Evolutionary conservation across 306 rosid species (phyloP).

Genomic region (Psophocarpus tetragonolobus): DNA sequence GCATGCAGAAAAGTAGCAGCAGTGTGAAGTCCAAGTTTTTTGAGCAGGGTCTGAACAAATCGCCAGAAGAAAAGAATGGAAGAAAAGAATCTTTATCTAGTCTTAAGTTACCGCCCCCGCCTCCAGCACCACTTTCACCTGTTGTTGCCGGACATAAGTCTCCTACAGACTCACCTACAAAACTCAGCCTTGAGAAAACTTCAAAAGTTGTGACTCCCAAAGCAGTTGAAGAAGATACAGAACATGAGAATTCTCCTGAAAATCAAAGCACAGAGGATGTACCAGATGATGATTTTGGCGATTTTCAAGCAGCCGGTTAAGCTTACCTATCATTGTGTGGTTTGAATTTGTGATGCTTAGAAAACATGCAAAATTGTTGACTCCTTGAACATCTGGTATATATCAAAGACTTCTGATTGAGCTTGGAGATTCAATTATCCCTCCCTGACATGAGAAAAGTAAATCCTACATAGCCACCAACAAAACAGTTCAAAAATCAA

Average conservation of each 20-base stretch:
- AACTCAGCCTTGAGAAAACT: constrained; percentile 52
- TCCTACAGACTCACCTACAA: constrained; percentile 58
- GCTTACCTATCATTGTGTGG: constrained; percentile 1
- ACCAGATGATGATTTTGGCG: constrained; percentile 91
- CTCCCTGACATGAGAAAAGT: background rate
- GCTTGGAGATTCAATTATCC: constrained; percentile 36
- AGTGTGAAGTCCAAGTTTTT: constrained; percentile 61
- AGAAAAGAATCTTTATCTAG: constrained; percentile 51
- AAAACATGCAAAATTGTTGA: constrained; percentile 23
- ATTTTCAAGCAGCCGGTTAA: constrained; percentile 84
- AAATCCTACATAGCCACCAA: constrained; percentile 22
- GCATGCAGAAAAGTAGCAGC: constrained; percentile 61
- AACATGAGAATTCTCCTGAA: constrained; percentile 35
- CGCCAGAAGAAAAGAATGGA: constrained; percentile 60
- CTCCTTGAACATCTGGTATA: constrained; percentile 33
- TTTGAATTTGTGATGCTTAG: constrained; percentile 36
- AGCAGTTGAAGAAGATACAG: constrained; percentile 41
- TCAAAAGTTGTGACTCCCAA: constrained; percentile 38
- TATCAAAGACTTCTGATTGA: constrained; percentile 30
- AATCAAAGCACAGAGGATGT: constrained; percentile 44
- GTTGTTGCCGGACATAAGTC: constrained; percentile 41
- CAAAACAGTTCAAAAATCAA: constrained; percentile 25
- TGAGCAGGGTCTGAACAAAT: constrained; percentile 53
- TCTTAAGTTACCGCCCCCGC: constrained; percentile 86
- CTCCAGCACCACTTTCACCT: constrained; percentile 72